Base-by-base conservation (phyloP, 495 filamentous ascomycete species). In the Parathielavia appendiculata region DNA sequence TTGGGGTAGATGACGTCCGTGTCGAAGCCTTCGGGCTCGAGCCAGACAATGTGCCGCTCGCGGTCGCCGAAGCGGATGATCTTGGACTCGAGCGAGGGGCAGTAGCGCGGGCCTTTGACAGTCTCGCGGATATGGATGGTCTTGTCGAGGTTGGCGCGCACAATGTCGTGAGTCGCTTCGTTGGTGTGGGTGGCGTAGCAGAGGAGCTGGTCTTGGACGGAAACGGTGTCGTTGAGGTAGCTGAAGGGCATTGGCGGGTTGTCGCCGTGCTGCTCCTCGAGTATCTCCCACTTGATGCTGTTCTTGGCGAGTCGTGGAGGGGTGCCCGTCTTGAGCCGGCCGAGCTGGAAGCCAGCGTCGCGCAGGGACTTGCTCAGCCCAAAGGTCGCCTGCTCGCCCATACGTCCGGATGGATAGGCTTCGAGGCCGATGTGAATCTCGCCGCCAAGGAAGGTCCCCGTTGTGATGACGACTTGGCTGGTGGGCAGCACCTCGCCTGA, bases 391-490 rank as follows among this genome's bases (percentile, higher is more conserved):
- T 89, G 89, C 73, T 98, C 93, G 7, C 93, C 93, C 76, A 98
- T 92, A 1, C 93, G 83, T 0, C 93, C 93, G 0, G 93, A 87
- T 0, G 95, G 95, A 61, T 79, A 93, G 0, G 77, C 81, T 41
- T 95, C 83, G 5, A 98, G 70, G 6, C 93, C 93, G 57, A 98
- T 92, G 66, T 98, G 93, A 56, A 98, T 98, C 70, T 97, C 95
- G 22, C 93, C 93, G 50, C 95, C 89, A 9, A 98, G 74, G 66
- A 98, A 98, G 0, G 93, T 98, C 0, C 93, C 93, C 0, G 93
- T 97, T 0, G 93, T 97, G 64, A 98, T 96, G 41, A 97, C 80
- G 20, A 97, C 92, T 45, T 87, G 84, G 39, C 81, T 81, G 1
- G 95, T 88, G 3, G 84, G 79, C 47, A 98, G 77, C 26, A 96